Evolutionary conservation across 257 asterid species (phyloP), one percentile per base, ranked within the genome.

Genomic region (Nicotiana knightiana): DNA sequence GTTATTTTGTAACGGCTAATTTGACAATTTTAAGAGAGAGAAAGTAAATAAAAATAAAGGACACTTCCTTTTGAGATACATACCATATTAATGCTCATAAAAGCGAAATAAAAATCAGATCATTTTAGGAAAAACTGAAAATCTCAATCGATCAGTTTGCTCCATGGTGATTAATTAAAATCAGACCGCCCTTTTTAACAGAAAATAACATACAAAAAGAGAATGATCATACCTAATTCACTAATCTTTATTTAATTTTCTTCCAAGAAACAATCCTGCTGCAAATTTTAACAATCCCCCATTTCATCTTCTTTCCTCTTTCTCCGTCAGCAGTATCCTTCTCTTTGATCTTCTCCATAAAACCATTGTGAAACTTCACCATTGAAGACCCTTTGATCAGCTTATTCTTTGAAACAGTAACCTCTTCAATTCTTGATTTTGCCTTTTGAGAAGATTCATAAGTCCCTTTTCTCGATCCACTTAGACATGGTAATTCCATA

Each of bases 401-500:
- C 12, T 43, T 43, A 8, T 62, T 77, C 82, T 9, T 82, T 9
- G 88, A 26, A 53, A 46, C 43, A 28, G 62, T 62, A 10, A 73
- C 59, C 43, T 73, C 43, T 24, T 67, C 80, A 21, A 17, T 70
- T 6, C 43, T 43, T 24, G 86, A 64, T 9, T 83, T 78, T 10
- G 84, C 9, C 1, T 55, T 57, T 24, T 16, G 35, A 6, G 67
- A 21, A 12, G 70, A 64, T 48, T 43, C 4, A 18, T 58, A 61
- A 39, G 43, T n/a, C 1, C 37, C 32, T 54, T 67, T 77, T 53
- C 65, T 80, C 26, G 93, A 86, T 76, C 88, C 83, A 4, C 59
- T 70, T 1, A 71, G 76, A 84, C 87, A 78, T 32, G 96, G 93
- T 63, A 89, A 81, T 21, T 54, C 11, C 93, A 91, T 87, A 46